Percentiles rank a stretch among this genome's conserved stretches.
These are phyloP conservation scores for Fusarium brevicatenulatum DNA, from an alignment of 2,329 filamentous ascomycete species.

Conservation along the genomic window DNA sequence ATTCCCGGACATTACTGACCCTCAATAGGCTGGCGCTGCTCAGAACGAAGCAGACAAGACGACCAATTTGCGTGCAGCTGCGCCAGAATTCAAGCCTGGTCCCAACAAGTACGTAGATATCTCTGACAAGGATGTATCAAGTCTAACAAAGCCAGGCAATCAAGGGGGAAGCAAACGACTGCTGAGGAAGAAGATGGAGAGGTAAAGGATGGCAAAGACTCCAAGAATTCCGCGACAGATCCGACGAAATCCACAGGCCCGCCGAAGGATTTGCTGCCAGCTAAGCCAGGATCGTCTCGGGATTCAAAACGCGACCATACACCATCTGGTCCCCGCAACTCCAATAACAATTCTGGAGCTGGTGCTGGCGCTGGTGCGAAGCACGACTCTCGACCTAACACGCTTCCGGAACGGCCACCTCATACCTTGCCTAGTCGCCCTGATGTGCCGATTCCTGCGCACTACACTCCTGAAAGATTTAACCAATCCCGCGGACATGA, in stretches of 20 bases:
- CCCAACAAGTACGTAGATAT: constrained; percentile 50
- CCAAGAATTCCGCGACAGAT: constrained; percentile 32
- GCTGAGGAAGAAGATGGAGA: constrained; percentile 77
- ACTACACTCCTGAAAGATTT: constrained; percentile 59
- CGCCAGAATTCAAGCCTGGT: constrained; percentile 71
- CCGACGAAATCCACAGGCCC: constrained; percentile 18
- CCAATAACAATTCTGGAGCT: constrained; percentile 42
- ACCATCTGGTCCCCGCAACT: constrained; percentile 37
- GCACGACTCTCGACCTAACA: constrained; percentile 48
- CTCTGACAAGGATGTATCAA: not conserved
- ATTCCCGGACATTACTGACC: constrained; percentile 30
- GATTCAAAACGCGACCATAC: constrained; percentile 45
- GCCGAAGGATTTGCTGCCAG: constrained; percentile 49
- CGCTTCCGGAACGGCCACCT: constrained; percentile 51
- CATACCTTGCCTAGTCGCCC: constrained; percentile 66
- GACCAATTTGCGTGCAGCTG: constrained; percentile 66
- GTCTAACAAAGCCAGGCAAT: constrained; percentile 25
- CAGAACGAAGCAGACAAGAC: constrained; percentile 46
- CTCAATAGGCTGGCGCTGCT: constrained; percentile 43
- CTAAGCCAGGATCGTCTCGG: constrained; percentile 45
- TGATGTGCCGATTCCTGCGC: constrained; percentile 64
- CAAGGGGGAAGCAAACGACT: constrained; percentile 36
- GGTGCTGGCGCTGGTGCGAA: constrained; percentile 25
- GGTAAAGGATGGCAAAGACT: constrained; percentile 68
- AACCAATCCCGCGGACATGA: constrained; percentile 54